These are phyloP conservation scores for Scutellospora calospora DNA, from an alignment of 371 early-diverging fungal genomes.

Conservation along the genomic window DNA sequence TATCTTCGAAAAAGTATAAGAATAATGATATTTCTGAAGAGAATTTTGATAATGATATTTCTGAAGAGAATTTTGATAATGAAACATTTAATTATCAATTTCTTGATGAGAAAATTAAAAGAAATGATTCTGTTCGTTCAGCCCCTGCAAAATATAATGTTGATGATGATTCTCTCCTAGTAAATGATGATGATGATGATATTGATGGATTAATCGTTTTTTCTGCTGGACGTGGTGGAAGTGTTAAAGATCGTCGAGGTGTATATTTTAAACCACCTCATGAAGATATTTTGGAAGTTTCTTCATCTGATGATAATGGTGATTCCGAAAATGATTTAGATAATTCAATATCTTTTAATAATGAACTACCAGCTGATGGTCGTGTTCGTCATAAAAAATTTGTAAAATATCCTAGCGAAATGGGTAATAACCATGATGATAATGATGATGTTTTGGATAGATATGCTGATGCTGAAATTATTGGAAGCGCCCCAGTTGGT, in stretches of 20 bases:
- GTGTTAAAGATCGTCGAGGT: background rate
- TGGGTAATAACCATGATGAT: background rate
- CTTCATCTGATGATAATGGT: background rate
- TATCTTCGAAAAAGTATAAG: slow-evolving; percentile 4
- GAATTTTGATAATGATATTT: too few species aligned
- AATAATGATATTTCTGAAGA: background rate
- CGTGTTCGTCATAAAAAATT: too few species aligned
- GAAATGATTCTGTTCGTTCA: background rate
- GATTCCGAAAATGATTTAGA: background rate
- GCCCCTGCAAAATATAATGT: background rate
- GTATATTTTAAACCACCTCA: slow-evolving; percentile 28
- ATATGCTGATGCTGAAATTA: background rate
- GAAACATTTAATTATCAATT: background rate
- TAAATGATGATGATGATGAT: slow-evolving; percentile 1
- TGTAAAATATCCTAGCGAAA: slow-evolving; percentile 17
- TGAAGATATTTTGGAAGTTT: background rate
- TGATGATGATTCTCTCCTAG: slow-evolving; percentile 5
- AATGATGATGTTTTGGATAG: background rate
- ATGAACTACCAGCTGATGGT: too few species aligned
- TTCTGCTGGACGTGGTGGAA: slow-evolving; percentile 19
- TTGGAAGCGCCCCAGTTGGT: slow-evolving; percentile 33
- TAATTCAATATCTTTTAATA: too few species aligned
- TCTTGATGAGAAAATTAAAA: background rate
- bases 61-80: too few species aligned
- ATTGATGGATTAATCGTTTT: slow-evolving; percentile 15